phyloP scores from a whole-genome alignment of 345 rosid species.

The Euphorbia tirucalli region DNA sequence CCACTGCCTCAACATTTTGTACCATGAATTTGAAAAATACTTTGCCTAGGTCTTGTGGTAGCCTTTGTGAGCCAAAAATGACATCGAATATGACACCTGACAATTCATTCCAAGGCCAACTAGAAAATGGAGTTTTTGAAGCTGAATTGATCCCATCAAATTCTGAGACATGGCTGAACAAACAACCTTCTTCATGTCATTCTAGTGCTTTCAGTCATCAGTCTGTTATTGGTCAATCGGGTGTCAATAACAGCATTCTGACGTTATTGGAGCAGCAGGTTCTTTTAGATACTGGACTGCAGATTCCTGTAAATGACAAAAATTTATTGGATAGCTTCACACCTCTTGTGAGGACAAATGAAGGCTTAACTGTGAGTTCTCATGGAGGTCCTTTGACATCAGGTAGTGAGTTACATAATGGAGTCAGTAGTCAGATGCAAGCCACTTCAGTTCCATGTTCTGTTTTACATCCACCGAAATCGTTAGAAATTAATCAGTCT shows the following conservation, averaged over 20 bases:
- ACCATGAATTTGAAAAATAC: constrained; percentile 11
- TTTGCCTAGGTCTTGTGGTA: constrained; percentile 20
- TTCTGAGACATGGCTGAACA: constrained; percentile 47
- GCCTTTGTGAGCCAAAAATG: constrained; percentile 12
- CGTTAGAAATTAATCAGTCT: constrained; percentile 13
- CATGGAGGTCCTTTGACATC: constrained; percentile 18
- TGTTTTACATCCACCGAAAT: constrained; percentile 17
- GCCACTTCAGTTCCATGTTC: constrained; percentile 17
- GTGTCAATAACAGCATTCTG: neutral
- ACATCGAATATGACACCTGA: constrained; percentile 5
- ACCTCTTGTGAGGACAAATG: constrained; percentile 21
- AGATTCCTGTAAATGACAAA: constrained; percentile 18
- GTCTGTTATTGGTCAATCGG: constrained; percentile 8
- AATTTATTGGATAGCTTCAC: constrained; percentile 15
- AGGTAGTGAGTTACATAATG: constrained; percentile 16
- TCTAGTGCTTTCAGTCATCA: constrained; percentile 22
- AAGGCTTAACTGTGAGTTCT: constrained; percentile 16
- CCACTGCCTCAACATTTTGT: constrained; percentile 23
- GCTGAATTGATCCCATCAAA: constrained; percentile 50
- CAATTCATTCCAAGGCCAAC: constrained; percentile 21
- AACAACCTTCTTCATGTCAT: constrained; percentile 36
- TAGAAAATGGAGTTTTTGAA: constrained; percentile 27
- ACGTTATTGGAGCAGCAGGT: constrained; percentile 43
- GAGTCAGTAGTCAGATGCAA: constrained; percentile 16
- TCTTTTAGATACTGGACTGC: constrained; percentile 23